Conservation (phyloP, 768 basidiomycete species). For the Vararia minispora region DNA sequence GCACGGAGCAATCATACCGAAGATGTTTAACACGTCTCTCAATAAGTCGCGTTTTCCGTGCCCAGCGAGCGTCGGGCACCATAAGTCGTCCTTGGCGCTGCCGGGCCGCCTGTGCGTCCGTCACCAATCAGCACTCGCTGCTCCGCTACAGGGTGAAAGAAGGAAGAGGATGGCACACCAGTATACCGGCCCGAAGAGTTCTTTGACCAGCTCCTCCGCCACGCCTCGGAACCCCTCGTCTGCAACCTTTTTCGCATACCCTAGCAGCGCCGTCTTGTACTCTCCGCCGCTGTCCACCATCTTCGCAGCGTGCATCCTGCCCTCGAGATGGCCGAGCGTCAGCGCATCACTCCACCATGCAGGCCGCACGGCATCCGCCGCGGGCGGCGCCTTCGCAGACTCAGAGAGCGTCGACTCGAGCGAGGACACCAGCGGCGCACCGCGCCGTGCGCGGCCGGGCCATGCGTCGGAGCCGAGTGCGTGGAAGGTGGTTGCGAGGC, state of each 20-base stretch:
- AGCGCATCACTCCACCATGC: conserved; percentile 77
- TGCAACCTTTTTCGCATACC: conserved; percentile 78
- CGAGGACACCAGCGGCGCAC: conserved; percentile 26
- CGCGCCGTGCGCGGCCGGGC: conserved; percentile 50
- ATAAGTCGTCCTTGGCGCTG: conserved; percentile 41
- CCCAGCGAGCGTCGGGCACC: conserved; percentile 62
- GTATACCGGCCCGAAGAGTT: conserved; percentile 84
- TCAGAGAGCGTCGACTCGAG: conserved; percentile 21
- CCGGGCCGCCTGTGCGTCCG: conserved; percentile 50
- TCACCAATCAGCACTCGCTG: conserved; percentile 5
- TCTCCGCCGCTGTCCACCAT: conserved; percentile 75
- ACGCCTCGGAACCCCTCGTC: conserved; percentile 84
- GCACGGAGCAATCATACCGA: conserved; percentile 42
- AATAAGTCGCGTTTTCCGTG: conserved; percentile 73
- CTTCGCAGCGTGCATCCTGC: conserved; percentile 60
- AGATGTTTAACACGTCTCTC: conserved; percentile 66
- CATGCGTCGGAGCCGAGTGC: conserved; percentile 72
- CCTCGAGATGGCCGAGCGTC: conserved; percentile 85
- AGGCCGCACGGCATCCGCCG: conserved; percentile 31
- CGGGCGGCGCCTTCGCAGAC: conserved; percentile 12
- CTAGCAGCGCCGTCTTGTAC: conserved; percentile 62
- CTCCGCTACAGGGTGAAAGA: neutral
- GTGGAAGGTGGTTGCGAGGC: conserved; percentile 79
- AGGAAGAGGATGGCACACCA: conserved; percentile 43
- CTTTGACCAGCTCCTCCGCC: conserved; percentile 85